phyloP scores from a whole-genome alignment of 371 early-diverging fungal species.

The Mucor velutinosus region DNA sequence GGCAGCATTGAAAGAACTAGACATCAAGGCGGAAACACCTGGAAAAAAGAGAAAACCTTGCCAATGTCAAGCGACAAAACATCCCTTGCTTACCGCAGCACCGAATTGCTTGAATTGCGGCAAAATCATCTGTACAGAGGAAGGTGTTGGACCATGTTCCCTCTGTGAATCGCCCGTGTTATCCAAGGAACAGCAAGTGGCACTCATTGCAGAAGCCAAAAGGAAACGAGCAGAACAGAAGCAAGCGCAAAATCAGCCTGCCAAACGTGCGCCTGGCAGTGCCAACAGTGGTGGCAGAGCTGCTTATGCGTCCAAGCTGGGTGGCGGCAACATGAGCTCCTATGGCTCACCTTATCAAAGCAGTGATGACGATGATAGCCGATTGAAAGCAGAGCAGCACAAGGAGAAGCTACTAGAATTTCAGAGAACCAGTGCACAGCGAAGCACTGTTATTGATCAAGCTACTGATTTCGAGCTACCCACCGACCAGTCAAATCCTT shows the following conservation, averaged over 20 bases:
- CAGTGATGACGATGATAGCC: slow-evolving; percentile 47
- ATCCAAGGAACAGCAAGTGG: slow-evolving; percentile 70
- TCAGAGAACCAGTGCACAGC: slow-evolving; percentile 77
- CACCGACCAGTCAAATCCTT: slow-evolving; percentile 65
- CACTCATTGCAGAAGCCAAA: slow-evolving; percentile 54
- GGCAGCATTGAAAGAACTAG: slow-evolving; percentile 47
- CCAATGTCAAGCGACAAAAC: slow-evolving; percentile 70
- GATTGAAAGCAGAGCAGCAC: slow-evolving; percentile 67
- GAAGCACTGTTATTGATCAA: slow-evolving; percentile 80
- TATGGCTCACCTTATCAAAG: background rate
- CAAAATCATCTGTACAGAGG: slow-evolving; percentile 81
- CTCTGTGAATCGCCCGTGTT: slow-evolving; percentile 77
- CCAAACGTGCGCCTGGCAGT: background rate
- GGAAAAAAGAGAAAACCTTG: slow-evolving; percentile 42
- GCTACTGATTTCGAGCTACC: slow-evolving; percentile 78
- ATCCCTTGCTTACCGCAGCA: slow-evolving; percentile 73
- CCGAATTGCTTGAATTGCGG: slow-evolving; percentile 90
- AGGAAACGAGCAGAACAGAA: slow-evolving; percentile 38
- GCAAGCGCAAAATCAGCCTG: slow-evolving; percentile 25
- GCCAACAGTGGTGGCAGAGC: slow-evolving; percentile 22
- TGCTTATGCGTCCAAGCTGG: slow-evolving; percentile 45
- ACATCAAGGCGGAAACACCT: slow-evolving; percentile 36
- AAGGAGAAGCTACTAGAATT: slow-evolving; percentile 79
- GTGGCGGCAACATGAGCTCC: slow-evolving; percentile 19
- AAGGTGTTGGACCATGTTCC: slow-evolving; percentile 87